phyloP scores from a whole-genome alignment of 805 yeast genomes.

The Metschnikowia drakensbergensis region DNA sequence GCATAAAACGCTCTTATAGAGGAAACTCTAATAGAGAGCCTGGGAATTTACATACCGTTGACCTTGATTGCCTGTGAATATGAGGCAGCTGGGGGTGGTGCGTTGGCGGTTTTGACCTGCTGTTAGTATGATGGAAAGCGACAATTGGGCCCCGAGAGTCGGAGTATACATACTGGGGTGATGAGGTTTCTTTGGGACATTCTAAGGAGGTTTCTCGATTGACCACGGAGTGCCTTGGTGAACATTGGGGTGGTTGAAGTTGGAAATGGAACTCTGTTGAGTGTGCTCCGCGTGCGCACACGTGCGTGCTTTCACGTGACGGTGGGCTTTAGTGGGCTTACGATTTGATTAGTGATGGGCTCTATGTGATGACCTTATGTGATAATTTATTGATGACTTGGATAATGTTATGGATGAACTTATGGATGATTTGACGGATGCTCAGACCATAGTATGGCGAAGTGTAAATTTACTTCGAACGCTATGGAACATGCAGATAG shows the following conservation, averaged over 20 bases:
- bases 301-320: neutral
- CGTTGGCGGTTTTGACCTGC: constrained; percentile 62
- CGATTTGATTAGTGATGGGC: no score
- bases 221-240: constrained; percentile 11
- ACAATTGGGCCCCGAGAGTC: no score
- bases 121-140: constrained; percentile 12
- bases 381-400: no score
- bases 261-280: neutral
- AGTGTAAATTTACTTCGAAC: no score
- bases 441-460: no score
- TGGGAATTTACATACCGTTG: constrained; percentile 42
- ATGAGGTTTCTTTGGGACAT: constrained; percentile 20
- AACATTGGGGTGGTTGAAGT: constrained; percentile 22
- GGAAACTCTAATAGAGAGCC: neutral
- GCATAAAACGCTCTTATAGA: constrained; percentile 6
- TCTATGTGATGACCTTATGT: no score
- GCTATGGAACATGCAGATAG: no score
- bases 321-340: no score
- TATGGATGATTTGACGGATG: no score
- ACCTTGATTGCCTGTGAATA: constrained; percentile 95
- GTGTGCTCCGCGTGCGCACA: neutral
- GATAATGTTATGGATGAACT: no score
- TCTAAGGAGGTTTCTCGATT: constrained; percentile 12
- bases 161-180: constrained; percentile 15
- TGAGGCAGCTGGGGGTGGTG: constrained; percentile 97